Evolutionary conservation across 257 asterid genomes (phyloP), one percentile per base, ranked within the genome.

Genomic region (Salvia hispanica): DNA sequence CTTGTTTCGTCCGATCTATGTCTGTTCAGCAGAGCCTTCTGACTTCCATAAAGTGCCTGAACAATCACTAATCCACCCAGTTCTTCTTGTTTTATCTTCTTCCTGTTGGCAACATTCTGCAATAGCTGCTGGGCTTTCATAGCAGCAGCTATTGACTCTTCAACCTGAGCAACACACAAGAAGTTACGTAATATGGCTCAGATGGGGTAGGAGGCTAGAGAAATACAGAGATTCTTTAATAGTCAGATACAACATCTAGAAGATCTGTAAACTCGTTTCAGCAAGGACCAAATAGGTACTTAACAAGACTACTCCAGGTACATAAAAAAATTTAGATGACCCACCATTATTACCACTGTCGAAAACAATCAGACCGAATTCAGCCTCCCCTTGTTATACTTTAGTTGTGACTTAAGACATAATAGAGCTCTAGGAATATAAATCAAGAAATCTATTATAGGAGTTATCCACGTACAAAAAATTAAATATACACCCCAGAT

Each of bases 91-190:
- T 74, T 84, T 65, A 67, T 86, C 77, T 64, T 84, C 79, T 91
- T 94, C 85, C 98, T 86, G 69, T 83, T 82, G 69, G 99, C 77
- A 58, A 89, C 99, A 82, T 75, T 89, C 75, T 80, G 86, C 76
- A 94, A 84, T 76, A 94, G 80, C 69, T 86, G 87, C 67, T 91
- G 99, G 55, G 99, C 98, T 85, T 87, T 89, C 85, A 77, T 78
- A 64, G 99, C 99, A 63, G 95, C 95, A n/a, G 72, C 77, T 73
- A 78, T 78, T 60, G 96, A 88, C 84, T 87, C 90, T 74, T 56
- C 79, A 74, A 94, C 95, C 99, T 94, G 84, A 34, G 39, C 4
- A 59, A 39, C 62, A 39, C 69, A 43, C 33, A 44, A 43, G 7
- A 55, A 44, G 74, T 55, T 52, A 51, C 10, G 18, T 25, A 72